phyloP scores from a whole-genome alignment of 768 basidiomycete genomes.

The Lactarius sanguifluus region DNA sequence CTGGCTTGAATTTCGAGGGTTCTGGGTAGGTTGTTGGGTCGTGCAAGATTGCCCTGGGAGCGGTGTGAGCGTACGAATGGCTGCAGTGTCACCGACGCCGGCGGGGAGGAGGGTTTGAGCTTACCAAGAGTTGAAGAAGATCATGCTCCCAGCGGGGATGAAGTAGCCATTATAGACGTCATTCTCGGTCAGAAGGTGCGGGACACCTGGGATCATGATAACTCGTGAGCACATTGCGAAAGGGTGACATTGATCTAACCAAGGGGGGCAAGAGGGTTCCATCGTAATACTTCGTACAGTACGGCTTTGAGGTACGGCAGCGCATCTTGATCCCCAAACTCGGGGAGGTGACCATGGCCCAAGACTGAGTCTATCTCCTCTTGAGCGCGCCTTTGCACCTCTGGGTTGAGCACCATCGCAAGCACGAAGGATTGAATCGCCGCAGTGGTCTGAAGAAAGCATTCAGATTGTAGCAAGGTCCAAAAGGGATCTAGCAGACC shows the following conservation, averaged over 20 bases:
- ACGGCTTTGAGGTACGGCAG: conserved; percentile 18
- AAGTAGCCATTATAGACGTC: conserved; percentile 22
- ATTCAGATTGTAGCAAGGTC: not conserved
- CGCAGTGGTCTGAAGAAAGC: conserved; percentile 24
- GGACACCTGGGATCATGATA: conserved; percentile 8
- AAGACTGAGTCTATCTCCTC: conserved; percentile 34
- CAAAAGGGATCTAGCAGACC: conserved; percentile 3
- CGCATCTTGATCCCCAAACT: conserved; percentile 11
- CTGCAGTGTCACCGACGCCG: not conserved
- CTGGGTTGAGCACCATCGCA: conserved; percentile 36
- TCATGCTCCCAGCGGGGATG: conserved; percentile 13
- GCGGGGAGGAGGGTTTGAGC: not conserved
- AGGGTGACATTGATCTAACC: not conserved
- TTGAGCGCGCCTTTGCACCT: conserved; percentile 34
- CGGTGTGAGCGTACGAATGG: too few species aligned
- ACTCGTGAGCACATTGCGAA: not conserved
- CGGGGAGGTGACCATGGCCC: conserved; percentile 13
- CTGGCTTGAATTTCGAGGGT: conserved; percentile 17
- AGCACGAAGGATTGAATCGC: conserved; percentile 33
- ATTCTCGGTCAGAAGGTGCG: conserved; percentile 14
- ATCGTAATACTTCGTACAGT: not conserved
- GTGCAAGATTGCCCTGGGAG: conserved; percentile 10
- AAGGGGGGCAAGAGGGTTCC: not conserved
- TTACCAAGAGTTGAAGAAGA: conserved; percentile 20
- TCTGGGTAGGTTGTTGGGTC: conserved; percentile 12